Evolutionary conservation across 2,329 filamentous ascomycete genomes (phyloP), one percentile per base, ranked within the genome.

Genomic region (Aspergillus udagawae): DNA sequence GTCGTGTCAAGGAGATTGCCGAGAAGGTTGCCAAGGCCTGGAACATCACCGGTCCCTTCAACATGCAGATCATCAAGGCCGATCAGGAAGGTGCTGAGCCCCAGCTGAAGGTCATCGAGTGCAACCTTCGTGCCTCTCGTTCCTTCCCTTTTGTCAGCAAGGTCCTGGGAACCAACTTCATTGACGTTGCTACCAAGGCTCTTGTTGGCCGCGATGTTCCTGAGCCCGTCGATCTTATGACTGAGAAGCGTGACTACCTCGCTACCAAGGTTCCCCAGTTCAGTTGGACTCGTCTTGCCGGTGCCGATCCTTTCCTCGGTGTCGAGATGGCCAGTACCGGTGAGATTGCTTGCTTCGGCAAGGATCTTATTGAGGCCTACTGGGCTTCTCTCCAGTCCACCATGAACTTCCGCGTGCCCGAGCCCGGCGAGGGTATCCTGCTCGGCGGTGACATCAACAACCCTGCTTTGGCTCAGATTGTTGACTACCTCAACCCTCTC

Each of bases 41-140:
- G 91, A 92, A 84, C 71, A 97, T 97, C 75, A 97, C 92, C 21
- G 94, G 94, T 55, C 94, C 94, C 58, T 99, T 97, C 86, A 99
- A 99, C 84, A 97, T 99, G 93, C 94, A 99, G 74, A 96, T 99
- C 77, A 97, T 99, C 84, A 96, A 96, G 81, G 91, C 90, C 38
- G 83, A 90, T 12, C 81, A 89, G 32, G 86, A 90, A 58, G 89
- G 89, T 57, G 88, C 87, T 55, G 84, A 88, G 70, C 85, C 90
- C 35, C 82, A 84, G 28, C 85, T 97, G 64, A 97, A 97, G 83
- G 93, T 97, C 70, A 97, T 97, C 62, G 93, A 97, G 79, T 97
- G 93, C 82, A 97, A 97, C 77, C 86, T 97, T 61, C 93, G 93
- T 75, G 94, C 93, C 56, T 97, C 93, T 59, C 92, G 93, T 62